Evolutionary conservation across 306 rosid genomes (phyloP), one percentile per base, ranked within the genome.

Genomic region (Medicago lupulina): DNA sequence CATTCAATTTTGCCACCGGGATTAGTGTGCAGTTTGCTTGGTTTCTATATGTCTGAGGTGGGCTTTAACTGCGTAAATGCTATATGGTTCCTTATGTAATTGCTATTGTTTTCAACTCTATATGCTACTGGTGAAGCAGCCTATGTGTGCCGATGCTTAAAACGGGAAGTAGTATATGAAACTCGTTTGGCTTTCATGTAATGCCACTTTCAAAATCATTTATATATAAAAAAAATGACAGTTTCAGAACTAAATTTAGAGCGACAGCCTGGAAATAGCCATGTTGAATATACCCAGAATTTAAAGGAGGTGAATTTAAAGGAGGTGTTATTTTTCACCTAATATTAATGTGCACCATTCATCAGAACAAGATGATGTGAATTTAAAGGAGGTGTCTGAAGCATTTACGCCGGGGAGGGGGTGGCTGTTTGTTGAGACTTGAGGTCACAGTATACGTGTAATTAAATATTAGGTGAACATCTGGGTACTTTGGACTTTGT

Each of bases 1-100:
- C 61, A 34, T 68, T 43, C 60, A 17, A 47, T 77, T 77, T 74
- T 34, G 62, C 71, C 8, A 41, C 54, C 67, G 70, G 67, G 67
- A 60, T 59, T 49, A 25, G 49, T 36, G 47, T 41, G 71, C 57
- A 58, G 21, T 58, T 60, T 67, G 44, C 68, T 67, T 41, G 61
- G 81, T 46, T 79, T 34, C 17, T 62, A 40, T 54, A 54, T 54
- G 67, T 49, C 13, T 62, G 76, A 11, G 53, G 43, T 34, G 39
- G 67, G n/a, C n/a, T n/a, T n/a, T n/a, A n/a, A n/a, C n/a, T n/a
- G n/a, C n/a, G n/a, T n/a, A n/a, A n/a, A n/a, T n/a, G n/a, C n/a
- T n/a, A 67, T 61, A 18, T 2, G 72, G 61, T 41, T 57, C 49
- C 21, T 14, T 14, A 28, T 23, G 41, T 78, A 14, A 59, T 38